phyloP scores from a whole-genome alignment of 1,139 yeast genomes.

The Taphrina wiesneri region DNA sequence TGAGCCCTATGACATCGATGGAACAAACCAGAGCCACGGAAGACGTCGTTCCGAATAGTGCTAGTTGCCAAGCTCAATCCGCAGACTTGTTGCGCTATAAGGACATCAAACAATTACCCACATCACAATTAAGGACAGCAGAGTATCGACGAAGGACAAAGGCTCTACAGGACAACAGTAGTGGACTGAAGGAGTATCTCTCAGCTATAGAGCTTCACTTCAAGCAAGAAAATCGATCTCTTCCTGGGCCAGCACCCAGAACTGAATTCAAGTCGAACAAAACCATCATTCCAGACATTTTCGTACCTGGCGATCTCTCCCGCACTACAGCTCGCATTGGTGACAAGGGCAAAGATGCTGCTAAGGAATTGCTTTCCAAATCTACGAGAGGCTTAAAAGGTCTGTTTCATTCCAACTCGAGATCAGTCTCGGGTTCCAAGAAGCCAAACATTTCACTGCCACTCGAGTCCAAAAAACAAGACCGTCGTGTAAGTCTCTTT shows the following conservation, averaged over 20 bases:
- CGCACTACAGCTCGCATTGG: constrained; percentile 18
- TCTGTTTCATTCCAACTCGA: constrained; percentile 9
- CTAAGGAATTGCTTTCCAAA: neutral
- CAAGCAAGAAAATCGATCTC: neutral
- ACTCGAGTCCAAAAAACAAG: neutral
- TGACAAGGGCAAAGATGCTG: constrained; percentile 16
- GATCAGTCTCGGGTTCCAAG: constrained; percentile 11
- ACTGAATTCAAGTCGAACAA: neutral
- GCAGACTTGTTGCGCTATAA: neutral
- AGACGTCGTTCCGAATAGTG: neutral
- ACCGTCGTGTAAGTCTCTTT: neutral
- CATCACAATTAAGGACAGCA: neutral
- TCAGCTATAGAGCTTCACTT: neutral
- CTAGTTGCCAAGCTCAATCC: neutral
- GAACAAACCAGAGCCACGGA: neutral
- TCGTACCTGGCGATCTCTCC: constrained; percentile 1
- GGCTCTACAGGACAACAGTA: constrained; percentile 9
- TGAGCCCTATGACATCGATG: constrained; percentile 6
- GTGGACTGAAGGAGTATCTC: constrained; percentile 11
- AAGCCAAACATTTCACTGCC: constrained; percentile 10
- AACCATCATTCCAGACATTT: constrained; percentile 6
- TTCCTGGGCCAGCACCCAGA: constrained; percentile 4
- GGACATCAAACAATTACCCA: constrained; percentile 4
- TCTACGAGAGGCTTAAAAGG: constrained; percentile 11
- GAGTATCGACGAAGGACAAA: neutral